Evolutionary conservation across 2,329 filamentous ascomycete species (phyloP).

Genomic region (Neopestalotiopsis clavispora): DNA sequence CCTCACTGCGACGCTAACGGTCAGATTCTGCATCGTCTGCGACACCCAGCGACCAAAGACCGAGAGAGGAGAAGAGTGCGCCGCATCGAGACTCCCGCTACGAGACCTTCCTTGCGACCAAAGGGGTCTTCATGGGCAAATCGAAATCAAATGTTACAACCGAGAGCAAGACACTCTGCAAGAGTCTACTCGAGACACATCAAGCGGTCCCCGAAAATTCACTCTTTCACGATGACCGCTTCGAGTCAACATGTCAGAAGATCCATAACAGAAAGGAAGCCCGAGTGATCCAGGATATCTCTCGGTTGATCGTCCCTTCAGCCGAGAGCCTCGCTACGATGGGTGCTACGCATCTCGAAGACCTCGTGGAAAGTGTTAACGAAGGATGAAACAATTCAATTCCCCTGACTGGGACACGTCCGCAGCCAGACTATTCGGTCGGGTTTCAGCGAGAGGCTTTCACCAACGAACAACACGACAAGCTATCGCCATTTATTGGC

Average conservation of each 20-base stretch:
- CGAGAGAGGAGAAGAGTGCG: too few relatives aligned
- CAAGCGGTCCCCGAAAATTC: slow-evolving; percentile 33
- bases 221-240: slow-evolving; percentile 44
- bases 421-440: slow-evolving; percentile 29
- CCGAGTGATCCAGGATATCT: slow-evolving; percentile 43
- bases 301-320: slow-evolving; percentile 43
- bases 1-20: too few relatives aligned
- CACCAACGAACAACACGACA: slow-evolving; percentile 45
- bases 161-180: slow-evolving; percentile 35
- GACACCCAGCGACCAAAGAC: too few relatives aligned
- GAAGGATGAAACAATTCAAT: slow-evolving; percentile 47
- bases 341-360: slow-evolving; percentile 34
- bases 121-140: slow-evolving; percentile 45
- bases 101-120: slow-evolving; percentile 39
- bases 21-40: too few relatives aligned
- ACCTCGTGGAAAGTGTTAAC: slow-evolving; percentile 45
- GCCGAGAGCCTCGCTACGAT: slow-evolving; percentile 37
- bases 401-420: slow-evolving; percentile 33
- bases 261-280: slow-evolving; percentile 41
- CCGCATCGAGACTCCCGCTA: slow-evolving; percentile 37
- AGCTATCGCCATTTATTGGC: slow-evolving; percentile 43
- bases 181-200: slow-evolving; percentile 37
- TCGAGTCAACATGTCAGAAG: slow-evolving; percentile 38
- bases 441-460: slow-evolving; percentile 48
- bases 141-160: slow-evolving; percentile 36